Conservation (phyloP, 352 stramenopile species). For the Phytopythium sindhum region DNA sequence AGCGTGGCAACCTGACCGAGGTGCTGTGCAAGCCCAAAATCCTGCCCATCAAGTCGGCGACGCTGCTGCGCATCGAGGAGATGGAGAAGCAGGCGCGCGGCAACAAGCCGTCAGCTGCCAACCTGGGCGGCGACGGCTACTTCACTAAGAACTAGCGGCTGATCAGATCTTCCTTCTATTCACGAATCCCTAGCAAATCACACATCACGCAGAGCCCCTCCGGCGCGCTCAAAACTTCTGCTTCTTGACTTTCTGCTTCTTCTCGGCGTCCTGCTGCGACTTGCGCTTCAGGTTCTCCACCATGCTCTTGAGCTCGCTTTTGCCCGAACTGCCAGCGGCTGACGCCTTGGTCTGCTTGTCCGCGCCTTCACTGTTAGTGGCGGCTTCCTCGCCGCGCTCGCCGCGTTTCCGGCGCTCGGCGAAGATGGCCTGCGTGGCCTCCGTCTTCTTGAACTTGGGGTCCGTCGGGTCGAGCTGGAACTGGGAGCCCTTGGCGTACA, state of each 20-base stretch:
- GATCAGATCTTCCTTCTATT: background rate
- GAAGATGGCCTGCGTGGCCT: constrained; percentile 78
- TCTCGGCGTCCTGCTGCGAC: constrained; percentile 35
- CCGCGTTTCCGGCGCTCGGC: constrained; percentile 70
- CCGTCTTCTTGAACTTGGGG: constrained; percentile 80
- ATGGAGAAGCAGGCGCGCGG: constrained; percentile 72
- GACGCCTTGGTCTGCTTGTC: constrained; percentile 11
- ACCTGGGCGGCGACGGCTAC: constrained; percentile 12
- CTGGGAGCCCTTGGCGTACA: constrained; percentile 73
- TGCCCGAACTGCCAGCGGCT: constrained; percentile 15
- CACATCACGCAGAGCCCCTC: constrained; percentile 85
- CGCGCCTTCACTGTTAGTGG: background rate
- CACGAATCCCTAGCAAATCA: constrained; percentile 53
- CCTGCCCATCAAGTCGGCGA: constrained; percentile 87
- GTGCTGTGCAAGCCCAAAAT: constrained; percentile 80
- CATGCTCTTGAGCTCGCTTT: constrained; percentile 57
- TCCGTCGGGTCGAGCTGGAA: constrained; percentile 85
- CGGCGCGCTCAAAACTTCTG: constrained; percentile 24
- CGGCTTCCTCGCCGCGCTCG: constrained; percentile 20
- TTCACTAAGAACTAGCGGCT: constrained; percentile 11
- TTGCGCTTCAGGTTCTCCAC: constrained; percentile 86
- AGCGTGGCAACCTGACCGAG: constrained; percentile 1
- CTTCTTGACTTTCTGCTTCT: constrained; percentile 57
- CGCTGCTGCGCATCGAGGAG: constrained; percentile 81
- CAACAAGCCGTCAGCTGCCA: constrained; percentile 21